phyloP scores from a whole-genome alignment of 106 monocot species.

The Alisma plantagoaquatica region DNA sequence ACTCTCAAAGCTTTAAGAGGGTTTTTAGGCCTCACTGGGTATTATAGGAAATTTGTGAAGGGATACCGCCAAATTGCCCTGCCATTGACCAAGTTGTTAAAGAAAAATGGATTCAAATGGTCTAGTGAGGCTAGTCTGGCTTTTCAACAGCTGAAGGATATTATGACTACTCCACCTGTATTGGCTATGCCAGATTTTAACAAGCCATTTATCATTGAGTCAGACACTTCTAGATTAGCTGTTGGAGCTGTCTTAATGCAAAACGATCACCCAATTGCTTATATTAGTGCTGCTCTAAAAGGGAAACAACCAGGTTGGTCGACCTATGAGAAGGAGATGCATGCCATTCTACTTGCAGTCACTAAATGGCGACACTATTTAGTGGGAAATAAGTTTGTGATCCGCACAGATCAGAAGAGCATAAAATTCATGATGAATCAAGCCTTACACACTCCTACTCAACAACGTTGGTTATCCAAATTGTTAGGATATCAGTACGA shows the following conservation, averaged over 20 bases:
- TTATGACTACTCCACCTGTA: too few species aligned
- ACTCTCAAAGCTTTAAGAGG: constrained; percentile 1
- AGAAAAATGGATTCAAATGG: too few species aligned
- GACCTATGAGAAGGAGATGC: neutral
- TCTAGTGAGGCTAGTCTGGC: too few species aligned
- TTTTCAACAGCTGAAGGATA: too few species aligned
- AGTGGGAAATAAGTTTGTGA: neutral
- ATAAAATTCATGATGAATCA: neutral
- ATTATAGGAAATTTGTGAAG: neutral
- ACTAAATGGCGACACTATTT: neutral
- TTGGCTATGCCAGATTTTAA: too few species aligned
- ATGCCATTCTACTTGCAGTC: neutral
- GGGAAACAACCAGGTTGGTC: neutral
- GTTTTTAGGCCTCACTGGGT: constrained; percentile 1
- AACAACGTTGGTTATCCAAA: neutral
- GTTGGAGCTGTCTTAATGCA: neutral
- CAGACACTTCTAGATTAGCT: neutral
- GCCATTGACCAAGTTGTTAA: too few species aligned
- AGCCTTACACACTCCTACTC: neutral
- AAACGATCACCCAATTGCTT: neutral
- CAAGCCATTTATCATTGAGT: too few species aligned
- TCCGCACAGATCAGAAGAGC: neutral
- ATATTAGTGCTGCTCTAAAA: neutral
- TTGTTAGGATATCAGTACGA: too few species aligned
- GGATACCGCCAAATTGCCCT: too few species aligned